A percentile compares a stretch with the other conserved stretches of the same genome.
phyloP scores from a whole-genome alignment of 441 rosid species.

The Jatropha podagrica region DNA sequence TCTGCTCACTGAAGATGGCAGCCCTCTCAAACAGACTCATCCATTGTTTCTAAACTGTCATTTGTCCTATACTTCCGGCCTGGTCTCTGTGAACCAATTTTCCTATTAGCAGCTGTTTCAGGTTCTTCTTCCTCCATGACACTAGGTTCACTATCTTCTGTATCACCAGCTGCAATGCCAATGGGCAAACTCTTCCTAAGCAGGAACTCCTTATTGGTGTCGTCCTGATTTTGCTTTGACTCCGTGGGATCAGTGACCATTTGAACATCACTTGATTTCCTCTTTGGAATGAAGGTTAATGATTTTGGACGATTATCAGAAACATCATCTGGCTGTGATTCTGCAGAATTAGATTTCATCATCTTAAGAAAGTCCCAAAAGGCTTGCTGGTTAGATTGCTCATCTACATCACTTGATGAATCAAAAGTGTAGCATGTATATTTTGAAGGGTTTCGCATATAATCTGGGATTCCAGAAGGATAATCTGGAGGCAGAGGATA shows the following conservation, averaged over 20 bases:
- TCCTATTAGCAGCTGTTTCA: conserved; percentile 30
- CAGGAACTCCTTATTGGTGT: conserved; percentile 27
- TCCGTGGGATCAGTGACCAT: conserved; percentile 26
- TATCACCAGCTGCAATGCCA: conserved; percentile 41
- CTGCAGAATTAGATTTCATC: conserved; percentile 40
- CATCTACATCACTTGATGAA: conserved; percentile 55
- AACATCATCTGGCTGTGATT: conserved; percentile 35
- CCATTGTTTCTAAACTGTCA: conserved; percentile 35
- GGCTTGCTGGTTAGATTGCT: conserved; percentile 69
- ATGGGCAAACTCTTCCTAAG: conserved; percentile 35
- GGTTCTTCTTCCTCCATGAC: conserved; percentile 87
- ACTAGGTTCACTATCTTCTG: conserved; percentile 38
- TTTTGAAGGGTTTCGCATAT: conserved; percentile 73
- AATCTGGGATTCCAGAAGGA: conserved; percentile 69
- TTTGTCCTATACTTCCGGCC: conserved; percentile 64
- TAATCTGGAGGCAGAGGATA: conserved; percentile 33
- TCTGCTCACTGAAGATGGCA: background rate
- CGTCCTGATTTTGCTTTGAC: conserved; percentile 26
- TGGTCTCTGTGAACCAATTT: conserved; percentile 28
- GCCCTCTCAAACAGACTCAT: conserved; percentile 26
- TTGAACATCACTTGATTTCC: conserved; percentile 36
- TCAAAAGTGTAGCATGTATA: conserved; percentile 76
- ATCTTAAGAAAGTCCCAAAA: conserved; percentile 65
- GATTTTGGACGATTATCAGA: conserved; percentile 52
- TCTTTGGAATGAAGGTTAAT: conserved; percentile 64